Evolutionary conservation across 2,329 filamentous ascomycete species (phyloP), one percentile per base, ranked within the genome.

Genomic region (Zelopaecilomyces penicillatus): DNA sequence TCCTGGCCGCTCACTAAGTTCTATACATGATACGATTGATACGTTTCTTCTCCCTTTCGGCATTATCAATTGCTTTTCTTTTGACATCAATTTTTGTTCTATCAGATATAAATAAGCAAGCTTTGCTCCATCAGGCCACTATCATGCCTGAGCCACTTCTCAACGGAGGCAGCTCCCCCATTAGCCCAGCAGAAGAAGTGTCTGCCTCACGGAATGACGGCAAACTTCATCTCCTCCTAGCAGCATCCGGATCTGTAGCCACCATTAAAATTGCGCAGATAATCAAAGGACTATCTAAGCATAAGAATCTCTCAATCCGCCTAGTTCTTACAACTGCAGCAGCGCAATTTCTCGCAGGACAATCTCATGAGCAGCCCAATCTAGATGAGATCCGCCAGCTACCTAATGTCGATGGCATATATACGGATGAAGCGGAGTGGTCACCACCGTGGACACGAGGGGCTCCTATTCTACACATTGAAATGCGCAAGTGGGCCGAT

Each of bases 361-460:
- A 95, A 60, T 78, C 80, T 31, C 59, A 64, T 3, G 90, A 96
- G 63, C 88, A 96, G 61, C 88, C 90, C 0, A 69, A 74, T 1
- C 61, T 93, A 2, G 65, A 71, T 0, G 65, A 74, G 1, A 67
- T 96, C 4, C 64, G 69, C 9, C 55, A 64, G 3, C 65, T 87
- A 5, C 78, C 81, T 3, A 83, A 85, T 51, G 85, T 97, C 5
- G 88, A 94, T 37, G 86, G 74, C 19, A 74, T 96, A 39, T 90
- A 95, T 64, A 70, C 75, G 6, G 88, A 97, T 59, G 77, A 79
- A n/a, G 86, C 90, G 52, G 93, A 97, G 64, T 96, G 90, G 89
- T 69, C 65, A 2, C 65, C 71, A 9, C 80, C 86, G 0, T 97
- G 91, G 91, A 76, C 73, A 26, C 75, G 90, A 3, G 87, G 85